These are phyloP conservation scores for Hirschfeldia incana DNA, from an alignment of 345 rosid genomes.

Conservation along the genomic window DNA sequence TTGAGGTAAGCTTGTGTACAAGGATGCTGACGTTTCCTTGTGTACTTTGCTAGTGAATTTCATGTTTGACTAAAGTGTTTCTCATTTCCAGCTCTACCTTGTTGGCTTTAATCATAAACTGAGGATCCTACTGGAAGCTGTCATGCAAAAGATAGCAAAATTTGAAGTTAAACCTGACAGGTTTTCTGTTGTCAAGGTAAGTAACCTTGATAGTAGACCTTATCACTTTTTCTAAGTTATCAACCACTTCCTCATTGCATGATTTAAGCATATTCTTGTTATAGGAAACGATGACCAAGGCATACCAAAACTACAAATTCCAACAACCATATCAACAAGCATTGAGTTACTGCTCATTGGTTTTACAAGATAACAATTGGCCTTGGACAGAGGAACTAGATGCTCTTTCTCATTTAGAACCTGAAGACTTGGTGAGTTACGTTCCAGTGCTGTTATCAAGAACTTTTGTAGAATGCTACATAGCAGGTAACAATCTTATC, in stretches of 20 bases:
- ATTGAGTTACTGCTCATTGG: constrained; percentile 57
- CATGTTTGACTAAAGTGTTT: constrained; percentile 4
- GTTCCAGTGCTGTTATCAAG: constrained; percentile 69
- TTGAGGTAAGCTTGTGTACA: constrained; percentile 51
- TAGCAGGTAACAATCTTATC: constrained; percentile 54
- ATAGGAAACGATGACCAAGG: constrained; percentile 71
- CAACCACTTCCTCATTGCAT: background rate
- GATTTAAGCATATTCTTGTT: background rate
- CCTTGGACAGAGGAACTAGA: constrained; percentile 76
- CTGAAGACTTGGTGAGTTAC: constrained; percentile 65
- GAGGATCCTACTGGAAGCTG: constrained; percentile 68
- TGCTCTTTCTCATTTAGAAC: constrained; percentile 57
- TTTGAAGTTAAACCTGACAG: constrained; percentile 80
- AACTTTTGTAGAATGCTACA: constrained; percentile 70
- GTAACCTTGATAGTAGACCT: background rate
- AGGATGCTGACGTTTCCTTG: background rate
- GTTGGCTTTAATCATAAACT: constrained; percentile 85
- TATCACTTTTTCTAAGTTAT: background rate
- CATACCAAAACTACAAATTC: constrained; percentile 67
- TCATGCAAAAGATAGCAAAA: constrained; percentile 63
- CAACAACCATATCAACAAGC: constrained; percentile 80
- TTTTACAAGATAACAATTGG: constrained; percentile 59
- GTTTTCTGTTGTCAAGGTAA: constrained; percentile 85
- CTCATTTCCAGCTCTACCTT: constrained; percentile 55
- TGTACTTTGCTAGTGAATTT: background rate